Conservation (phyloP, 257 asterid genomes). For the Solanum rostratum region DNA sequence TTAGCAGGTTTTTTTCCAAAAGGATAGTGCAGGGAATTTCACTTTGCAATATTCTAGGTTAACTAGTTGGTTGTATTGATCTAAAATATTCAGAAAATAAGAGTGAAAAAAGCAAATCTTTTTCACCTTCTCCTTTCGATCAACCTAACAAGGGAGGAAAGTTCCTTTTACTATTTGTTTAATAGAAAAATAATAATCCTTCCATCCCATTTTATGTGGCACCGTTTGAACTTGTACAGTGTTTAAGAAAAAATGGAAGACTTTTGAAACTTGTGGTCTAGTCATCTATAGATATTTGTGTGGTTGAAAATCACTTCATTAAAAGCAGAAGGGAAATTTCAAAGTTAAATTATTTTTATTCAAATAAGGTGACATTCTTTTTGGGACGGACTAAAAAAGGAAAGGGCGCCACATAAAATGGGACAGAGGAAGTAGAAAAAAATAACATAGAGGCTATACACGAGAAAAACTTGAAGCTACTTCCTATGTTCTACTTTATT, state of each 20-base stretch:
- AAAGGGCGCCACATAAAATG: too few relatives aligned
- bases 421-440: background rate
- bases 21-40: background rate
- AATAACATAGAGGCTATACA: background rate
- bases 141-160: background rate
- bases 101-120: background rate
- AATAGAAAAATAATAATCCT: background rate
- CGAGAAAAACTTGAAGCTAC: background rate
- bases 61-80: background rate
- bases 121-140: background rate
- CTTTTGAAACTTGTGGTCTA: too few relatives aligned
- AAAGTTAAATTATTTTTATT: too few relatives aligned
- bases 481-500: background rate
- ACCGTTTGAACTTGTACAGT: too few relatives aligned
- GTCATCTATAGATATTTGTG: too few relatives aligned
- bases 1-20: background rate
- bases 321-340: too few relatives aligned
- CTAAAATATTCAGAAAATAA: background rate
- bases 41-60: background rate
- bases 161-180: background rate
- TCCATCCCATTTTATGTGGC: too few relatives aligned
- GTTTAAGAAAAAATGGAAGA: too few relatives aligned
- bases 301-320: too few relatives aligned
- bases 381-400: too few relatives aligned
- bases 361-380: too few relatives aligned